Conservation (phyloP, 2,329 filamentous ascomycete species). For the Aspergillus spinulosporus region DNA sequence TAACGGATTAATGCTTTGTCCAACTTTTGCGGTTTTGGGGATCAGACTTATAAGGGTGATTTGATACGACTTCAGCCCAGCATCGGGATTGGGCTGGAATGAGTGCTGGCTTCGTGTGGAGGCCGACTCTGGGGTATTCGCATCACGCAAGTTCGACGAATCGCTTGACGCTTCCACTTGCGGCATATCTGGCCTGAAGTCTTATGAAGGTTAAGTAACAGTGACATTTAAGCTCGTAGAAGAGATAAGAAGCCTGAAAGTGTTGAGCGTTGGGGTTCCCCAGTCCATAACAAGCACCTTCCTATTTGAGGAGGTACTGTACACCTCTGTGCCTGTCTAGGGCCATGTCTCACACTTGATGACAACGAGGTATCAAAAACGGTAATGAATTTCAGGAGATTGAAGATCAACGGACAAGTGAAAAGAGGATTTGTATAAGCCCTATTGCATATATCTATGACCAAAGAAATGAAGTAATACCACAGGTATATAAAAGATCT, state of each 20-base stretch:
- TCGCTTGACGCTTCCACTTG: not conserved
- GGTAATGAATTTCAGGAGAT: not conserved
- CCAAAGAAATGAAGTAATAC: not conserved
- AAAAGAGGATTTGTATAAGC: constrained; percentile 7
- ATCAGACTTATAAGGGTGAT: constrained; percentile 24
- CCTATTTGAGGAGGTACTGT: not conserved
- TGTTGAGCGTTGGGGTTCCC: not conserved
- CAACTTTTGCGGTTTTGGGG: no score
- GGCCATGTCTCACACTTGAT: no score
- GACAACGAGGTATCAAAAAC: no score
- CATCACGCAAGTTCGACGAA: not conserved
- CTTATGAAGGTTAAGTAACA: not conserved
- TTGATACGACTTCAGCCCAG: constrained; percentile 13
- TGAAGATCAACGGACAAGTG: not conserved
- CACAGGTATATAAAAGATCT: constrained; percentile 2
- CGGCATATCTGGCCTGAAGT: not conserved
- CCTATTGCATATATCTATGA: constrained; percentile 13
- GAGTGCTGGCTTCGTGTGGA: not conserved
- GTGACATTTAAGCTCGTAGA: not conserved
- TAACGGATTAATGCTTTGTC: constrained; percentile 12
- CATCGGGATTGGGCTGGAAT: constrained; percentile 11
- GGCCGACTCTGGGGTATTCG: not conserved
- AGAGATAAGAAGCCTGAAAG: not conserved
- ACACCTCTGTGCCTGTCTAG: not conserved
- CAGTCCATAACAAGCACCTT: not conserved